Conservation (phyloP, 441 rosid genomes). For the Mallotus japonicus region DNA sequence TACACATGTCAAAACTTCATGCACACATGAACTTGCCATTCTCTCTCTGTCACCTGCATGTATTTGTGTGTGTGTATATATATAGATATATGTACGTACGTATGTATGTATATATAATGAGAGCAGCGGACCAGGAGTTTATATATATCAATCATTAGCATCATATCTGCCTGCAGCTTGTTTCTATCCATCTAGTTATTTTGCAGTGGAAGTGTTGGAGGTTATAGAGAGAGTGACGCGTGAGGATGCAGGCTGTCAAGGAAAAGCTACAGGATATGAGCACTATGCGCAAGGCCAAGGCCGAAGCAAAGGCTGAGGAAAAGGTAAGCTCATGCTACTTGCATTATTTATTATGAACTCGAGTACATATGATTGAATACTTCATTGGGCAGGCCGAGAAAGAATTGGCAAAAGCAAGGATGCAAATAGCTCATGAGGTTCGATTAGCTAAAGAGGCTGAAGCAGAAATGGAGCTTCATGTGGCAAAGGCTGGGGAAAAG, state of each 20-base stretch:
- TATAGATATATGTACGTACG: no score
- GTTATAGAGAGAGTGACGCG: neutral
- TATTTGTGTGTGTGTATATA: no score
- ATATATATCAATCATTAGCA: no score
- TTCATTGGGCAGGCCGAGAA: conserved; percentile 36
- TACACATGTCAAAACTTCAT: no score
- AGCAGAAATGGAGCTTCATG: conserved; percentile 50
- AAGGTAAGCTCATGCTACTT: conserved; percentile 21
- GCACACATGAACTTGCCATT: no score
- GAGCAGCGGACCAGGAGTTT: no score
- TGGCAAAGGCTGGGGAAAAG: conserved; percentile 36
- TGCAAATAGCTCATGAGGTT: conserved; percentile 47
- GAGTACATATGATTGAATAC: neutral
- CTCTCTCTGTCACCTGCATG: no score
- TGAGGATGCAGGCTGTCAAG: conserved; percentile 45
- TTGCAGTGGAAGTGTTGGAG: no score
- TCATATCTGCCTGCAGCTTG: no score
- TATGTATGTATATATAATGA: no score
- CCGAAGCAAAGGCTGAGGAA: conserved; percentile 45
- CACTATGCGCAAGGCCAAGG: conserved; percentile 40
- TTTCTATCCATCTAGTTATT: no score
- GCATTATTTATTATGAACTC: no score
- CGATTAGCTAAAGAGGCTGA: conserved; percentile 53
- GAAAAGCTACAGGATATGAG: conserved; percentile 40
- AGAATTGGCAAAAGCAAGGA: conserved; percentile 42